phyloP scores from a whole-genome alignment of 148 eudicot genomes.

The Heliosperma pusillum region DNA sequence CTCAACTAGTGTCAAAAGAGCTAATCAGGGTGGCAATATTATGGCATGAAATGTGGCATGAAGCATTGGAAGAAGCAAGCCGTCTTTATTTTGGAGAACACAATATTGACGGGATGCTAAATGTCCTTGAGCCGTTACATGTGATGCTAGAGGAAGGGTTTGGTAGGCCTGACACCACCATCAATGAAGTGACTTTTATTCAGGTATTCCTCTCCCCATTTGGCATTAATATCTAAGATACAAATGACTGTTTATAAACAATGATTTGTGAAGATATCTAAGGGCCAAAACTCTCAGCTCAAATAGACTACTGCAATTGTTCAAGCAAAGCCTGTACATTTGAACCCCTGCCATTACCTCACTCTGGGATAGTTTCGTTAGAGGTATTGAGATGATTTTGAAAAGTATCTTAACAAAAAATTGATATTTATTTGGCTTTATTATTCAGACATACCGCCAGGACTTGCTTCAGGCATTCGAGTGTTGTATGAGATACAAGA shows the following conservation, averaged over 20 bases:
- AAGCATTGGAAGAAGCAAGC: constrained; percentile 95
- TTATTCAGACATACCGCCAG: constrained; percentile 70
- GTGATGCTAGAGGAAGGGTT: constrained; percentile 89
- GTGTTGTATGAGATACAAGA: constrained; percentile 88
- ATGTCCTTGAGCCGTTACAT: constrained; percentile 94
- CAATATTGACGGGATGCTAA: constrained; percentile 86
- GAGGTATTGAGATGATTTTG: constrained; percentile 2
- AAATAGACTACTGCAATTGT: not conserved
- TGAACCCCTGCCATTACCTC: constrained; percentile 8
- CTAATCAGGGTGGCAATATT: constrained; percentile 92
- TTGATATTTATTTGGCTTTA: not conserved
- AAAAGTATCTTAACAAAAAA: not conserved
- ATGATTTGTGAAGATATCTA: not conserved
- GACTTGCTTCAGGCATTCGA: constrained; percentile 88
- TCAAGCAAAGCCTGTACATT: not conserved
- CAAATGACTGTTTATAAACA: not conserved
- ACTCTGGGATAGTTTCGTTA: not conserved
- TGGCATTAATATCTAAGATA: constrained; percentile 3
- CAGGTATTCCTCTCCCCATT: constrained; percentile 41
- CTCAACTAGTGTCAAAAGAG: constrained; percentile 96
- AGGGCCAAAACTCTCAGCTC: not conserved
- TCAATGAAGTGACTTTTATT: constrained; percentile 79
- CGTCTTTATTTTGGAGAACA: constrained; percentile 95
- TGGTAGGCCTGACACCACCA: constrained; percentile 57
- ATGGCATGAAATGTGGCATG: constrained; percentile 99